A percentile compares a stretch with the other conserved stretches of the same genome.
These are phyloP conservation scores for Fusarium pseudonygamai DNA, from an alignment of 2,329 filamentous ascomycete species.

Conservation along the genomic window DNA sequence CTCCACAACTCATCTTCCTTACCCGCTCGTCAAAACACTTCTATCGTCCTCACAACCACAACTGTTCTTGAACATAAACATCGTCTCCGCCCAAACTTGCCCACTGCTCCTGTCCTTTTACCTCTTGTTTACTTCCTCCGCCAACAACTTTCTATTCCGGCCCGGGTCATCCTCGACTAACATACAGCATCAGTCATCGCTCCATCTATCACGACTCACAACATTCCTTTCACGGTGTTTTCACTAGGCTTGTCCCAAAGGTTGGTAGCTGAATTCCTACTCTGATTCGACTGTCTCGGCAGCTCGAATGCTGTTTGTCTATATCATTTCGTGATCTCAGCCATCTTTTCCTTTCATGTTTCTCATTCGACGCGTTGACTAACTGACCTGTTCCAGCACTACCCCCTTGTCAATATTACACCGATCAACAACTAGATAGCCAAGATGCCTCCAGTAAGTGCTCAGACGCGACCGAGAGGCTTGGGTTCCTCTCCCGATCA, in stretches of 20 bases:
- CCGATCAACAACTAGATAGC: constrained; percentile 38
- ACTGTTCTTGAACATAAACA: constrained; percentile 48
- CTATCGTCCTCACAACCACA: constrained; percentile 47
- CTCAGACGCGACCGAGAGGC: constrained; percentile 20
- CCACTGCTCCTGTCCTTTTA: constrained; percentile 39
- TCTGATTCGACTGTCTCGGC: constrained; percentile 46
- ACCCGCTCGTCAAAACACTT: constrained; percentile 52
- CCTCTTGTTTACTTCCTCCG: constrained; percentile 39
- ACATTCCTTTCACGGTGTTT: constrained; percentile 52
- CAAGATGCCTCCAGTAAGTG: constrained; percentile 52
- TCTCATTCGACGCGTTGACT: constrained; percentile 41
- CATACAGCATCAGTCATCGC: constrained; percentile 41
- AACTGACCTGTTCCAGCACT: constrained; percentile 28
- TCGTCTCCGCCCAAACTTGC: constrained; percentile 42
- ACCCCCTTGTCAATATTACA: constrained; percentile 33
- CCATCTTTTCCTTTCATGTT: constrained; percentile 18
- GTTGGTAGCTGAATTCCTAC: constrained; percentile 47
- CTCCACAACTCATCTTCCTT: constrained; percentile 43
- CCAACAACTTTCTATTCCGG: constrained; percentile 24
- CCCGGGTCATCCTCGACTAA: constrained; percentile 41
- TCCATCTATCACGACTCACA: constrained; percentile 44
- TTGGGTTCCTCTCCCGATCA: background rate
- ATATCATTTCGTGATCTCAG: constrained; percentile 5
- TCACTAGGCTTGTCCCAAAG: constrained; percentile 48
- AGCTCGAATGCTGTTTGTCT: constrained; percentile 13